phyloP scores from a whole-genome alignment of 352 stramenopile species.

The Globisporangium paddicum region DNA sequence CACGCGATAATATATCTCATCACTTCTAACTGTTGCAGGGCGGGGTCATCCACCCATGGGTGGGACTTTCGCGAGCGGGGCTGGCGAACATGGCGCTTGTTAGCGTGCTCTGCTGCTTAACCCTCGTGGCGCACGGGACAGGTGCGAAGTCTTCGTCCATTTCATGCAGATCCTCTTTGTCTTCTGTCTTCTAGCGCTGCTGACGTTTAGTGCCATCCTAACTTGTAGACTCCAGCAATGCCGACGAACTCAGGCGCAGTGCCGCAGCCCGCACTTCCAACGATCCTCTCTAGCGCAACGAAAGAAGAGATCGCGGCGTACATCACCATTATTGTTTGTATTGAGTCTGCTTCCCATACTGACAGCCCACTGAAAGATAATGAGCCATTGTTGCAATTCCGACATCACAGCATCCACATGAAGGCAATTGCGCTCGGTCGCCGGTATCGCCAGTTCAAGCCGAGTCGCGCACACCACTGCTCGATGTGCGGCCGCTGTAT shows the following conservation, averaged over 20 bases:
- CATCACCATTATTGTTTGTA: neutral
- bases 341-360: neutral
- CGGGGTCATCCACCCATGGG: slow-evolving; percentile 87
- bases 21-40: slow-evolving; percentile 28
- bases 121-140: slow-evolving; percentile 92
- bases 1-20: too few relatives aligned
- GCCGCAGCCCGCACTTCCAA: slow-evolving; percentile 89
- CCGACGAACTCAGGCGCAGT: slow-evolving; percentile 96
- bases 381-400: neutral
- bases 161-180: too few relatives aligned
- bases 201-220: neutral
- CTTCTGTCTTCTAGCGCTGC: too few relatives aligned
- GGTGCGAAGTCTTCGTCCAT: too few relatives aligned
- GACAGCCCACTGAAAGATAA: neutral
- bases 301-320: slow-evolving; percentile 73
- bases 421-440: slow-evolving; percentile 79
- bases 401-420: slow-evolving; percentile 53
- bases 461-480: slow-evolving; percentile 94
- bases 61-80: slow-evolving; percentile 62
- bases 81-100: slow-evolving; percentile 69
- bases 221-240: slow-evolving; percentile 79
- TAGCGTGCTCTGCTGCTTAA: slow-evolving; percentile 75
- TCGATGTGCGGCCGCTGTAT: slow-evolving; percentile 94
- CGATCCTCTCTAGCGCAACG: slow-evolving; percentile 56
- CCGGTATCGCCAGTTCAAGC: slow-evolving; percentile 95